Evolutionary conservation across 257 asterid species (phyloP).

Genomic region (Petunia axillaris): DNA sequence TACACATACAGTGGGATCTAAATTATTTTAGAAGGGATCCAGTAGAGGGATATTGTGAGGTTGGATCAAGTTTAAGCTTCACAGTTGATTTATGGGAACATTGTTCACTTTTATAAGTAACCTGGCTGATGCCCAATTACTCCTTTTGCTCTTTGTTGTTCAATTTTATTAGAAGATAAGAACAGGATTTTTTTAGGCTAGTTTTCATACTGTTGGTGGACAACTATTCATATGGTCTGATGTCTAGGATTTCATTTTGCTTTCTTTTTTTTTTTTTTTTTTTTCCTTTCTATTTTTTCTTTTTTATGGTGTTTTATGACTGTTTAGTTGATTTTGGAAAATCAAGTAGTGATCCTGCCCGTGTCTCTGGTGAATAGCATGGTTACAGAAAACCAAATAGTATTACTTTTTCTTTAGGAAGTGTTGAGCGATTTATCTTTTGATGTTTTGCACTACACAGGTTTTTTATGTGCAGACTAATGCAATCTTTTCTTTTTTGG

Average conservation of each 20-base stretch:
- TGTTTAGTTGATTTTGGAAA: no score
- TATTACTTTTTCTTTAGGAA: not conserved
- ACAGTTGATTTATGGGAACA: not conserved
- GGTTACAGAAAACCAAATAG: not conserved
- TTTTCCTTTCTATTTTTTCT: no score
- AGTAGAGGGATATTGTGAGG: constrained; percentile 7
- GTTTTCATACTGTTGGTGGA: constrained; percentile 2
- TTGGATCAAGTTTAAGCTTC: not conserved
- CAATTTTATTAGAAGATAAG: no score
- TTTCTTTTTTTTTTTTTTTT: not conserved
- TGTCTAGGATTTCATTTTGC: not conserved
- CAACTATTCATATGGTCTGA: not conserved
- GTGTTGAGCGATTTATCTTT: not conserved
- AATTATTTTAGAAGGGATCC: not conserved
- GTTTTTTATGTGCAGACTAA: no score
- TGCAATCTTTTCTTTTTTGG: no score
- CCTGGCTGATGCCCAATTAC: constrained; percentile 4
- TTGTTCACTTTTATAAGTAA: constrained; percentile 2
- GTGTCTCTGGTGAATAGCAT: not conserved
- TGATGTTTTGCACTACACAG: not conserved
- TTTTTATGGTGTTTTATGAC: no score
- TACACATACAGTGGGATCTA: constrained; percentile 9
- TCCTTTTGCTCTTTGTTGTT: no score
- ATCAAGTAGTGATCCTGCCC: no score
- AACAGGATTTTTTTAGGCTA: no score